Conservation (phyloP, 2,329 filamentous ascomycete genomes). For the Pseudocercospora fuligena region DNA sequence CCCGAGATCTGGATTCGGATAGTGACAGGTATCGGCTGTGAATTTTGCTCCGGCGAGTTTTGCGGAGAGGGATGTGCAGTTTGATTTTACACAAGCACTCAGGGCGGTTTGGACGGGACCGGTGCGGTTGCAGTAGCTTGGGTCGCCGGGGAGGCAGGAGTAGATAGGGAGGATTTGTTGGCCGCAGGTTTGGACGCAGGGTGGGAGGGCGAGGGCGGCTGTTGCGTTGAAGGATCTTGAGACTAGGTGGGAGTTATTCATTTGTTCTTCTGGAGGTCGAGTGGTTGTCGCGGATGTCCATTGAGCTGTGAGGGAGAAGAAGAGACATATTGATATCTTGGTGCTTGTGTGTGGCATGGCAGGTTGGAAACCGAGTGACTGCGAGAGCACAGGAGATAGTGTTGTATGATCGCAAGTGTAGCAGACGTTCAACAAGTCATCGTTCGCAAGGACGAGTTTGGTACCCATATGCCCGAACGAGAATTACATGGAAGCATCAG, state of each 20-base stretch:
- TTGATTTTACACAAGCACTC: neutral
- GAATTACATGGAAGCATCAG: neutral
- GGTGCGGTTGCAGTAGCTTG: conserved; percentile 13
- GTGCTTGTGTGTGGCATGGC: neutral
- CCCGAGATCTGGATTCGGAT: conserved; percentile 3
- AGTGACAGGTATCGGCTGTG: neutral
- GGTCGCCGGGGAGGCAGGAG: conserved; percentile 4
- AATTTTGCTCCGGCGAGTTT: conserved; percentile 11
- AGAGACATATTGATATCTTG: neutral
- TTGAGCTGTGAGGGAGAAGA: neutral
- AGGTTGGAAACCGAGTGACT: neutral
- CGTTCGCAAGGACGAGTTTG: neutral
- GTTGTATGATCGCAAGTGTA: neutral
- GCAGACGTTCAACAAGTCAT: neutral
- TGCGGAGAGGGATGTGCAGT: conserved; percentile 4
- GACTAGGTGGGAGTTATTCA: neutral
- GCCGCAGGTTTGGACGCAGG: conserved; percentile 8
- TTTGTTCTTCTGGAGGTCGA: neutral
- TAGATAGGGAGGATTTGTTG: conserved; percentile 8
- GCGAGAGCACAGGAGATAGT: neutral
- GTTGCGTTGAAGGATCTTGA: neutral
- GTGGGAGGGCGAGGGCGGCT: neutral
- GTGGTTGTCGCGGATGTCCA: neutral
- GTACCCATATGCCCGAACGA: neutral
- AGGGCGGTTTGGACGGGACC: neutral